Evolutionary conservation across 1,139 yeast genomes (phyloP).

Genomic region (Pichia sp.): DNA sequence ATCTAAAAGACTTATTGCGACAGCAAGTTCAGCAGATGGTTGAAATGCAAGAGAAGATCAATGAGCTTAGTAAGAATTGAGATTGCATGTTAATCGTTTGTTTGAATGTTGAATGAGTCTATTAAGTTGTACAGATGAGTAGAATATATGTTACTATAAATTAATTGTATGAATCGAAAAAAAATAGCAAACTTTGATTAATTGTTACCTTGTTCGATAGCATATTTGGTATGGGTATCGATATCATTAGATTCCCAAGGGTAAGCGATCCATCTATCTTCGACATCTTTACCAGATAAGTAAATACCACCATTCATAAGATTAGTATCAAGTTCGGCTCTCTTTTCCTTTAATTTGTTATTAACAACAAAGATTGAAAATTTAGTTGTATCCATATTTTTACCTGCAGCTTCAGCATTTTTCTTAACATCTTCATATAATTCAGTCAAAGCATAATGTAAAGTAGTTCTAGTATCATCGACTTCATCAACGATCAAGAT

Average conservation of each 20-base stretch:
- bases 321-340: constrained; percentile 42
- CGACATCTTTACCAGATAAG: constrained; percentile 45
- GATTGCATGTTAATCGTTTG: neutral
- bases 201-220: constrained; percentile 35
- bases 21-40: constrained; percentile 84
- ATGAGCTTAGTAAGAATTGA: constrained; percentile 2
- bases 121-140: neutral
- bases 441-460: constrained; percentile 55
- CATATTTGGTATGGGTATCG: constrained; percentile 36
- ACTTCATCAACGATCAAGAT: constrained; percentile 63
- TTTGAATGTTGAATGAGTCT: neutral
- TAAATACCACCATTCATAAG: constrained; percentile 43
- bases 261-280: constrained; percentile 55
- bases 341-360: constrained; percentile 50
- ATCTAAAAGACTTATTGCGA: constrained; percentile 73
- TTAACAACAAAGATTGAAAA: constrained; percentile 54
- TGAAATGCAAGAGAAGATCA: constrained; percentile 44
- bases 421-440: constrained; percentile 48
- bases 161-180: too few relatives aligned
- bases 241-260: constrained; percentile 59
- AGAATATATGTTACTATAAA: neutral
- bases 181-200: too few relatives aligned
- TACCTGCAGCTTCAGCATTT: constrained; percentile 35
- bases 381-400: constrained; percentile 33
- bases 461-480: constrained; percentile 60